phyloP scores from a whole-genome alignment of 352 stramenopile species.

The Phytophthora kernoviae region DNA sequence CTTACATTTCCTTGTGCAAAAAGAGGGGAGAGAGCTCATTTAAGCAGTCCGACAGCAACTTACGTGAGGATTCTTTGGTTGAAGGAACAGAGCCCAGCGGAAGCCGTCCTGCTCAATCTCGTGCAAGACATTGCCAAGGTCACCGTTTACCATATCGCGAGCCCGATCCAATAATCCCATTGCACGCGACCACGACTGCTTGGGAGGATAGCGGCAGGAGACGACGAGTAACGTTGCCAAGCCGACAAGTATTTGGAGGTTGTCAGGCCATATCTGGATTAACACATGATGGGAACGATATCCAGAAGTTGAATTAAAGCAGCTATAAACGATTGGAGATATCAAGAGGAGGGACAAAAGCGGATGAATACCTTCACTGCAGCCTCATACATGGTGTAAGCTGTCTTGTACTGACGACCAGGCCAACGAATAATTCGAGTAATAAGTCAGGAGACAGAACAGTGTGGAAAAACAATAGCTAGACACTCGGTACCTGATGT shows the following conservation, averaged over 20 bases:
- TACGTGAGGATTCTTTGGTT: constrained; percentile 57
- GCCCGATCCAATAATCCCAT: constrained; percentile 43
- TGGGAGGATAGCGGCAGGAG: constrained; percentile 63
- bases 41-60: constrained; percentile 2
- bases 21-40: no score
- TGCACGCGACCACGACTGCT: constrained; percentile 56
- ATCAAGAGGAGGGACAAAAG: not conserved
- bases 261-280: constrained; percentile 34
- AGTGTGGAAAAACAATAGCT: not conserved
- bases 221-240: constrained; percentile 59
- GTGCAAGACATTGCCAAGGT: constrained; percentile 21
- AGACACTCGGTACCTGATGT: constrained; percentile 42
- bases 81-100: constrained; percentile 65
- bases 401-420: constrained; percentile 51
- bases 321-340: not conserved
- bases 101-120: constrained; percentile 64
- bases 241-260: constrained; percentile 47
- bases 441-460: not conserved
- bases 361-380: constrained; percentile 46
- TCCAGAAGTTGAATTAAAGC: not conserved
- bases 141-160: constrained; percentile 1
- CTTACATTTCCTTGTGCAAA: no score
- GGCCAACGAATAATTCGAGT: not conserved
- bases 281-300: constrained; percentile 1
- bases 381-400: constrained; percentile 51